A percentile compares a stretch with the other conserved stretches of the same genome.
Conservation (phyloP, 768 basidiomycete species). For the Cubamyces lactineus region DNA sequence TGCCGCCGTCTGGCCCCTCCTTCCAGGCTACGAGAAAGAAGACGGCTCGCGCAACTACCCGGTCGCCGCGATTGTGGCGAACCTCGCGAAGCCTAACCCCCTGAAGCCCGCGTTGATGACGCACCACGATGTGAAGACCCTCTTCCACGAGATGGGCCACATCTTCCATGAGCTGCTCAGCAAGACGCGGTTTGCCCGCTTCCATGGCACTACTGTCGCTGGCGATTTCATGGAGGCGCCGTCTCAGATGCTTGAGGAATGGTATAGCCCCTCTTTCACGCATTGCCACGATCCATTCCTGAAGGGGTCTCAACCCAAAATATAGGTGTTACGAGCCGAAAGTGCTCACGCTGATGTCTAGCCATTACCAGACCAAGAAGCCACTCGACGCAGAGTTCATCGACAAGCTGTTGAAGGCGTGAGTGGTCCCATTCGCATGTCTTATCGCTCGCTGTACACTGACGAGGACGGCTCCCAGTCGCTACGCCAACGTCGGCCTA, state of each 20-base stretch:
- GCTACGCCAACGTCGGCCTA: constrained; percentile 79
- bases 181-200: constrained; percentile 70
- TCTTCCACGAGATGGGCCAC: constrained; percentile 87
- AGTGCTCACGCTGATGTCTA: constrained; percentile 76
- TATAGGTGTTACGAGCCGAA: constrained; percentile 79
- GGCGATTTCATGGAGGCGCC: constrained; percentile 89
- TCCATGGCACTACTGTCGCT: constrained; percentile 68
- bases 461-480: constrained; percentile 29
- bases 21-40: constrained; percentile 61
- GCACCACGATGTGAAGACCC: constrained; percentile 85
- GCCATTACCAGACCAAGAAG: constrained; percentile 73
- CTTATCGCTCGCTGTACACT: not conserved
- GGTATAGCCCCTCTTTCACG: constrained; percentile 42
- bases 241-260: constrained; percentile 91
- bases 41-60: constrained; percentile 71
- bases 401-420: constrained; percentile 80
- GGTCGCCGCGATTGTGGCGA: constrained; percentile 85
- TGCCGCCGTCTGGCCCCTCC: constrained; percentile 82
- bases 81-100: constrained; percentile 82
- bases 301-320: not conserved
- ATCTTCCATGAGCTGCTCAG: constrained; percentile 60
- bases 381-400: constrained; percentile 79
- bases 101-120: constrained; percentile 82
- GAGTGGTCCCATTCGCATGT: constrained; percentile 8
- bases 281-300: not conserved